These are phyloP conservation scores for Aspergillus wentii DNA, from an alignment of 495 filamentous ascomycete species.

Conservation along the genomic window DNA sequence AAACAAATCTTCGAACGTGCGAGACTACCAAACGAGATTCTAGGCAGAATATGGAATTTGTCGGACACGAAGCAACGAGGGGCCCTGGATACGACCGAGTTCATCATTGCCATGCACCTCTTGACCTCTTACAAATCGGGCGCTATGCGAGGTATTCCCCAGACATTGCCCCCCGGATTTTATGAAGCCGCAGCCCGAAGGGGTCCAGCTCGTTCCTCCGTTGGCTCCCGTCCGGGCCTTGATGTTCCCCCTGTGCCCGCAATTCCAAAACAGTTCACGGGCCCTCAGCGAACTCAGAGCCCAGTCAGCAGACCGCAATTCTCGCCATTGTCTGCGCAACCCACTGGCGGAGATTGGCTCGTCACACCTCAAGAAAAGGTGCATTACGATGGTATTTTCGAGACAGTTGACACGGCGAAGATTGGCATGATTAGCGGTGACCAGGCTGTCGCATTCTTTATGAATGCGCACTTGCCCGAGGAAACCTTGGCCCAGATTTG, in stretches of 20 bases:
- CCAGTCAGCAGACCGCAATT: slow-evolving; percentile 61
- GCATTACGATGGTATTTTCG: slow-evolving; percentile 79
- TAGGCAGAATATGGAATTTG: slow-evolving; percentile 92
- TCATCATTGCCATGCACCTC: slow-evolving; percentile 97
- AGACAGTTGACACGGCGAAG: slow-evolving; percentile 71
- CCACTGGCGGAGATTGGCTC: slow-evolving; percentile 73
- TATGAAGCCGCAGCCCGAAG: slow-evolving; percentile 88
- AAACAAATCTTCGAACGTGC: slow-evolving; percentile 95
- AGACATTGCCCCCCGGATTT: slow-evolving; percentile 74
- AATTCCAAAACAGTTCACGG: slow-evolving; percentile 71
- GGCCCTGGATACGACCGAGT: slow-evolving; percentile 82
- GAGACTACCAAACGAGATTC: slow-evolving; percentile 79
- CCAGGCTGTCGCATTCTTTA: slow-evolving; percentile 92
- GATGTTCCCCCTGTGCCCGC: slow-evolving; percentile 48
- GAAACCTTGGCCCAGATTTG: slow-evolving; percentile 93
- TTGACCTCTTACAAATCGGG: slow-evolving; percentile 86
- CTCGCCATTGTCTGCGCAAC: slow-evolving; percentile 52
- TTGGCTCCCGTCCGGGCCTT: slow-evolving; percentile 34
- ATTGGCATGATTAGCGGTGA: slow-evolving; percentile 84
- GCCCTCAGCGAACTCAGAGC: slow-evolving; percentile 62
- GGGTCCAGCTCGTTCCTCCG: slow-evolving; percentile 43
- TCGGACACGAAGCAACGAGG: slow-evolving; percentile 91
- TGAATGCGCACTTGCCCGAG: slow-evolving; percentile 83
- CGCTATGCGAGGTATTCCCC: slow-evolving; percentile 71
- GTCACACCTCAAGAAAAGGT: slow-evolving; percentile 77